Evolutionary conservation across 768 basidiomycete genomes (phyloP), one percentile per base, ranked within the genome.

Genomic region (Hysterangium stoloniferum): DNA sequence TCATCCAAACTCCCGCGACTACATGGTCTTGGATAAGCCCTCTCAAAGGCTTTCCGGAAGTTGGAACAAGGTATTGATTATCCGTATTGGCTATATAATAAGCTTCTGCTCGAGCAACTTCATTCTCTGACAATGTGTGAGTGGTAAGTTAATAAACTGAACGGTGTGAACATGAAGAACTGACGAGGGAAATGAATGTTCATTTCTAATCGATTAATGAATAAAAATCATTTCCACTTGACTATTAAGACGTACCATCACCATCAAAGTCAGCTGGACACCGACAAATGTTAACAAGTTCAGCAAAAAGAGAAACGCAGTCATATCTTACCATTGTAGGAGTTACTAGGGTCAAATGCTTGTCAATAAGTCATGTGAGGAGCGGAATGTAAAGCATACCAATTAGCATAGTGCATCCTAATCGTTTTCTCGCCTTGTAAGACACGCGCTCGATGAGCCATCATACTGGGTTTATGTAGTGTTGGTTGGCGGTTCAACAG

Each of bases 1-100:
- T 97, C 90, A 99, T 93, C 91, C 94, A 97, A n/a, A 97, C 86
- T 52, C 92, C 95, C 12, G 96, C 92, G 38, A 98, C 95, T 51
- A 99, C 91, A 59, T 98, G 96, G 68, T 99, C 96, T 65, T 99
- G 96, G 57, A 99, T 99, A 24, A 99, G 74, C 62, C 96, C 96
- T 64, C 96, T 89, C 28, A 99, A 76, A 24, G 96, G 96, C 61
- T 94, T 94, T 55, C 96, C 96, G 6, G 96, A 98, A 1, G 96
- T 99, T 15, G 96, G 94, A 7, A 95, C 92, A n/a, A 99, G 78
- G 64, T 99, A 99, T 65, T 99, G 96, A 57, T 95, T 94, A 63
- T 98, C 93, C 4, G 93, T 98, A 64, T 97, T 97, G 56, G 96
- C 92, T 57, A 99, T 91, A 63, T 86, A 76, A 73, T 80, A 81